phyloP scores from a whole-genome alignment of 371 early-diverging fungal genomes.

The Coemansia sp. region DNA sequence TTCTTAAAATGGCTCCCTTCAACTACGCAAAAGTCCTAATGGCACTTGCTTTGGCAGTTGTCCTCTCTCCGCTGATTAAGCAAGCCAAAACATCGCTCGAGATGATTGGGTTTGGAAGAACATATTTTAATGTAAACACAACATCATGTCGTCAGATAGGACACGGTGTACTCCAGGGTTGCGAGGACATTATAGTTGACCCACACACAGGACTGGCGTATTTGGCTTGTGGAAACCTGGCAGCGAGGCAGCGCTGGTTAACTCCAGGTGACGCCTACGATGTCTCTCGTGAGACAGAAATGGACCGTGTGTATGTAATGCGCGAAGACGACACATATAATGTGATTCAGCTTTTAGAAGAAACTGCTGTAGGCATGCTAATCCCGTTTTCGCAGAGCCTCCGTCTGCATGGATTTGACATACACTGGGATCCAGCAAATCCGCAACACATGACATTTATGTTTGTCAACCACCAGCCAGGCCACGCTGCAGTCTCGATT shows the following conservation, averaged over 20 bases:
- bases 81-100: neutral
- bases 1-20: neutral
- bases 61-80: neutral
- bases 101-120: constrained; percentile 19
- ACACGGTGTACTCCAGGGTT: constrained; percentile 46
- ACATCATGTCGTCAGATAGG: constrained; percentile 42
- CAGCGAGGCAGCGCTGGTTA: constrained; percentile 45
- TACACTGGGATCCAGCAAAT: constrained; percentile 35
- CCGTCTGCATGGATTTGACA: constrained; percentile 54
- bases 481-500: constrained; percentile 54
- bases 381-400: constrained; percentile 37
- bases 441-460: constrained; percentile 49
- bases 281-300: constrained; percentile 16
- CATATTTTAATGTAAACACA: constrained; percentile 25
- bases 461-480: constrained; percentile 55
- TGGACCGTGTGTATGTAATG: constrained; percentile 37
- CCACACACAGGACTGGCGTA: constrained; percentile 54
- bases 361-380: neutral
- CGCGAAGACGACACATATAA: constrained; percentile 29
- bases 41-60: neutral
- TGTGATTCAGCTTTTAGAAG: constrained; percentile 23
- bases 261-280: constrained; percentile 48
- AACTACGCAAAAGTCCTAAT: neutral
- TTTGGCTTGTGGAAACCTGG: constrained; percentile 52
- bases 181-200: constrained; percentile 57